A percentile compares a stretch with the other conserved stretches of the same genome.
Evolutionary conservation across 306 rosid species (phyloP).

Genomic region (Hippophae rhamnoides): DNA sequence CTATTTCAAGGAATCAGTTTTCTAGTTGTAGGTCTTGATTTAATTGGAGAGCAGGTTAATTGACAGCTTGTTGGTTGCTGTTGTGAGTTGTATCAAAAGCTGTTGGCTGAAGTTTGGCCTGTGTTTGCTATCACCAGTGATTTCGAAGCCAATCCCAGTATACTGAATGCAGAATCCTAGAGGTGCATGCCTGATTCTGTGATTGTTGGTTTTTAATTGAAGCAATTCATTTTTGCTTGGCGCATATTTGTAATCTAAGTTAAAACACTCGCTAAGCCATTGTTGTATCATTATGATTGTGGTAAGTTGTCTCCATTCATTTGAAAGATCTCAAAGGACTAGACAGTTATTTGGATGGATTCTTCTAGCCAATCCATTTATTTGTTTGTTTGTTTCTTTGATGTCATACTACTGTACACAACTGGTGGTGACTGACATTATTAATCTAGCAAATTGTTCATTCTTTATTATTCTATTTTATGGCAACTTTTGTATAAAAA

Average conservation of each 20-base stretch:
- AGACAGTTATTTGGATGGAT: slow-evolving; percentile 10
- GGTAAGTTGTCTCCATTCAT: slow-evolving; percentile 15
- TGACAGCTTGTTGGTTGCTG: slow-evolving; percentile 15
- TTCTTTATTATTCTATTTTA: too few relatives aligned
- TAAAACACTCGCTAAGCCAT: slow-evolving; percentile 25
- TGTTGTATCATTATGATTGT: slow-evolving; percentile 31
- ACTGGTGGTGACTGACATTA: slow-evolving; percentile 22
- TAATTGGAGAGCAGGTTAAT: slow-evolving; percentile 94
- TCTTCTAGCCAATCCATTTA: slow-evolving; percentile 16
- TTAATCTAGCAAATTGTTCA: too few relatives aligned
- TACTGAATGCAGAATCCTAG: slow-evolving; percentile 16
- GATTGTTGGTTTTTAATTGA: slow-evolving; percentile 31
- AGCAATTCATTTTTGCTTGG: slow-evolving; percentile 31
- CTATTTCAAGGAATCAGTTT: slow-evolving; percentile 92
- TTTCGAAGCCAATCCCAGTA: not conserved
- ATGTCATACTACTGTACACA: slow-evolving; percentile 24
- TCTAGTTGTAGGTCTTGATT: slow-evolving; percentile 88
- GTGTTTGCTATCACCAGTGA: slow-evolving; percentile 9
- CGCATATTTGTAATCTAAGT: slow-evolving; percentile 19
- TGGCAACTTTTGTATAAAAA: too few relatives aligned
- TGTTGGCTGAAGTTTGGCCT: slow-evolving; percentile 8
- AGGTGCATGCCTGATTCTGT: slow-evolving; percentile 14
- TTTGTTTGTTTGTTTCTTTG: slow-evolving; percentile 7
- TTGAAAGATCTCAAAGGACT: slow-evolving; percentile 16
- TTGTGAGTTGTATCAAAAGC: slow-evolving; percentile 18